Evolutionary conservation across 176 grass and related monocot genomes (phyloP).

Genomic region (Melocanna baccifera): DNA sequence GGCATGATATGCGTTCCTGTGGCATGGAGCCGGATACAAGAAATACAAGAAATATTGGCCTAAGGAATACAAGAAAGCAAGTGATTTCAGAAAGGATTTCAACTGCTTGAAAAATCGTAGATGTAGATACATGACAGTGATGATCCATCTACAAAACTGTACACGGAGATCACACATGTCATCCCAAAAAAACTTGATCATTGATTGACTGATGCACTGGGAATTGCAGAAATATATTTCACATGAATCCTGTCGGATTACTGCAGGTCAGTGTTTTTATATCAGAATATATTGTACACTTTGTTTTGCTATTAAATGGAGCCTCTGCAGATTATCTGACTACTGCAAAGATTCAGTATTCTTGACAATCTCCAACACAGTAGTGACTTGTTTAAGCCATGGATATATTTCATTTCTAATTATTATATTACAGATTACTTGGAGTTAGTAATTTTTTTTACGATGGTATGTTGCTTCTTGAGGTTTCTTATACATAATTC

Average conservation of each 20-base stretch:
- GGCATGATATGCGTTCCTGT: slow-evolving; percentile 62
- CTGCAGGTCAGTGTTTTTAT: slow-evolving; percentile 13
- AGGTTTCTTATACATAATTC: background rate
- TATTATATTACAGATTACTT: background rate
- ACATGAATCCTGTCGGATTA: slow-evolving; percentile 20
- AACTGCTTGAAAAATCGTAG: slow-evolving; percentile 19
- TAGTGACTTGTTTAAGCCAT: background rate
- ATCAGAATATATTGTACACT: background rate
- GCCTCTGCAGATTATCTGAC: background rate
- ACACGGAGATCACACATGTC: background rate
- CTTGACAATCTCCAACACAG: background rate
- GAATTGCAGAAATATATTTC: slow-evolving; percentile 6
- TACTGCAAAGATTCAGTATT: slow-evolving; percentile 14
- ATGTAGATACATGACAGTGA: background rate
- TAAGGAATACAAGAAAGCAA: slow-evolving; percentile 14
- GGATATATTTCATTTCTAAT: background rate
- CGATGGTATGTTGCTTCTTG: background rate
- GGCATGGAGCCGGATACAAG: slow-evolving; percentile 58
- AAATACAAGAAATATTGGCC: no score
- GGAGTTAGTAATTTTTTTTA: background rate
- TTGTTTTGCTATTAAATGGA: slow-evolving; percentile 3
- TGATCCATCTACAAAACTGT: background rate
- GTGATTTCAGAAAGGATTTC: slow-evolving; percentile 24
- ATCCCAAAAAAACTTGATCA: background rate
- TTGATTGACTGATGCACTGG: background rate